Conservation (phyloP, 1,284 basidiomycete genomes). For the Marasmius fiardii region DNA sequence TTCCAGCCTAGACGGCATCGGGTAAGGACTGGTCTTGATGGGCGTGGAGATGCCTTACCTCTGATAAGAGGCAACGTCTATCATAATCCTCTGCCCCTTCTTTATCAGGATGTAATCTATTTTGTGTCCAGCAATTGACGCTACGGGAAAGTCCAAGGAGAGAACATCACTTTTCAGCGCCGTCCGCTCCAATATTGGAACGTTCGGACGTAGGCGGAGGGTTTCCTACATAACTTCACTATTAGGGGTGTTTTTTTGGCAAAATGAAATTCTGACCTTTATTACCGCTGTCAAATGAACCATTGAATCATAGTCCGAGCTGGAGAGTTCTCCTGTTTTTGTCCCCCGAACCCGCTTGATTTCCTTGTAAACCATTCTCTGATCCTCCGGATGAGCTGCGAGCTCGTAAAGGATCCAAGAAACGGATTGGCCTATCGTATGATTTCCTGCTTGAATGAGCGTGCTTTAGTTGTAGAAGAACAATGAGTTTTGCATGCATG, state of each 20-base stretch:
- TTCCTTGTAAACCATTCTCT: slow-evolving; percentile 19
- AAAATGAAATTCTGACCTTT: slow-evolving; percentile 11
- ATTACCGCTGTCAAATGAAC: slow-evolving; percentile 11
- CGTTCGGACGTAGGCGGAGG: not conserved
- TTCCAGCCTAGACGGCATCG: no score
- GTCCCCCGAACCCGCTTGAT: slow-evolving; percentile 7
- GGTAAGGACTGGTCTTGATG: not conserved
- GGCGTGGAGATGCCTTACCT: slow-evolving; percentile 17
- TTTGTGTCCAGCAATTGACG: not conserved
- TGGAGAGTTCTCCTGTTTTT: not conserved
- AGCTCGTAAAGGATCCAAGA: slow-evolving; percentile 25
- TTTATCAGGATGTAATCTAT: not conserved
- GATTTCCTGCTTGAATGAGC: slow-evolving; percentile 20
- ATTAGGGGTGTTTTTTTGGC: not conserved
- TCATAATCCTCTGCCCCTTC: slow-evolving; percentile 17
- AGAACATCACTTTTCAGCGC: not conserved
- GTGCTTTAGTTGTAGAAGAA: not conserved
- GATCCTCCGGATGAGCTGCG: slow-evolving; percentile 20
- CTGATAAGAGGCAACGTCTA: slow-evolving; percentile 21
- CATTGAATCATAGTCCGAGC: slow-evolving; percentile 14
- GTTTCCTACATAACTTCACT: not conserved
- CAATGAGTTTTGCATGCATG: not conserved
- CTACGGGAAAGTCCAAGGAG: not conserved
- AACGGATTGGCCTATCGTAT: slow-evolving; percentile 21
- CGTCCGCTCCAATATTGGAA: not conserved